Evolutionary conservation across 352 stramenopile species (phyloP).

Genomic region (Phytophthora pseudosyringae): DNA sequence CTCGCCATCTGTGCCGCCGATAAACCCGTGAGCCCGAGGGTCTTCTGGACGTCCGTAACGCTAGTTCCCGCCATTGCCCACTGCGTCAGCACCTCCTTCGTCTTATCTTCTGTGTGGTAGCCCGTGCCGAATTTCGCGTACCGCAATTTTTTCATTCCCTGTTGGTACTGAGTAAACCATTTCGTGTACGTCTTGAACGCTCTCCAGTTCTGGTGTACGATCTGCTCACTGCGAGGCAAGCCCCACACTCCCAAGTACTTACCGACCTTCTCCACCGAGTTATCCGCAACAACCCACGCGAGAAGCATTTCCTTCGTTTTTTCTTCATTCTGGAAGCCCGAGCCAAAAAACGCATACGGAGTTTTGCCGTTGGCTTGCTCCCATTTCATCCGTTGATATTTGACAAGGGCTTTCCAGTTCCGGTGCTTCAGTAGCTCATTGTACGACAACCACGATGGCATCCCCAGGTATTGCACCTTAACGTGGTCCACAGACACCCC

Average conservation of each 20-base stretch:
- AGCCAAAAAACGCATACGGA: neutral
- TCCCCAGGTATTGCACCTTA: neutral
- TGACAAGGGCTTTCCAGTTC: slow-evolving; percentile 7
- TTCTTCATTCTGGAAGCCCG: neutral
- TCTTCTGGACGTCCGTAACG: neutral
- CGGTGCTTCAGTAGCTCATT: neutral
- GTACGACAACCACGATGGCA: neutral
- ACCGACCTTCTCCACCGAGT: neutral
- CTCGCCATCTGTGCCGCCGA: neutral
- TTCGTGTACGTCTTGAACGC: slow-evolving; percentile 9
- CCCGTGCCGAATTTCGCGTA: neutral
- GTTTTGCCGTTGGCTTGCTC: neutral
- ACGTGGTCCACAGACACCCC: neutral
- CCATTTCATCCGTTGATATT: slow-evolving; percentile 7
- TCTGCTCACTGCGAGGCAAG: neutral
- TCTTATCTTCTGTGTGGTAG: neutral
- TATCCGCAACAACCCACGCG: neutral
- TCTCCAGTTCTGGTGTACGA: slow-evolving; percentile 8
- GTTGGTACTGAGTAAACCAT: neutral
- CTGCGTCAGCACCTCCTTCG: neutral
- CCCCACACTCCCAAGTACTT: neutral
- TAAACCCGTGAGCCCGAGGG: neutral
- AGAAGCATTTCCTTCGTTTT: neutral
- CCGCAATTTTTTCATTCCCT: neutral
- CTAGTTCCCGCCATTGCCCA: neutral